Conservation (phyloP, 2,329 filamentous ascomycete species). For the Phialophora macrospora region DNA sequence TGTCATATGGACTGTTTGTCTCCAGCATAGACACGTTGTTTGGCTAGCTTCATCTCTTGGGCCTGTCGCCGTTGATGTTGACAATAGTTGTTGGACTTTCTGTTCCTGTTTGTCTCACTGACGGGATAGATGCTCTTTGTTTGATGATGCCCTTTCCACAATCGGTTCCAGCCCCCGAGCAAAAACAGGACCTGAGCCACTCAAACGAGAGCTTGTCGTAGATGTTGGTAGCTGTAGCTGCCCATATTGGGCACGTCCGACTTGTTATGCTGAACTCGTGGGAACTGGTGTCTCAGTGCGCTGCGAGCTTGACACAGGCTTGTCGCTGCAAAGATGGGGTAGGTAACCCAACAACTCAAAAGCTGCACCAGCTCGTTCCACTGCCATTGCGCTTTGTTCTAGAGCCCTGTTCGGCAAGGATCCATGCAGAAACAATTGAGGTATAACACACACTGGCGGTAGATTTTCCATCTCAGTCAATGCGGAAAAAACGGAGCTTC, state of each 20-base stretch:
- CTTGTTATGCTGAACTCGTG: not conserved
- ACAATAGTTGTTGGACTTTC: not conserved
- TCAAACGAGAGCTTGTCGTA: not conserved
- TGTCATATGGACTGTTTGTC: not conserved
- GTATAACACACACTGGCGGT: not conserved
- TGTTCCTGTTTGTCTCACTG: slow-evolving; percentile 12
- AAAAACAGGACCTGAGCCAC: not conserved
- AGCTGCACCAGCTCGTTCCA: not conserved
- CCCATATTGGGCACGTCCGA: not conserved
- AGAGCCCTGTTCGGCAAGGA: not conserved
- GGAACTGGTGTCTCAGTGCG: not conserved
- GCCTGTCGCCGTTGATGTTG: not conserved
- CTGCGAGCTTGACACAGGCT: not conserved
- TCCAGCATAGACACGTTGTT: not conserved
- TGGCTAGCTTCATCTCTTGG: not conserved
- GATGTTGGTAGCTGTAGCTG: not conserved
- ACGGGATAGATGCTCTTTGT: slow-evolving; percentile 7
- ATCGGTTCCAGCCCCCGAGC: not conserved
- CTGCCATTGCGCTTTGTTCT: not conserved
- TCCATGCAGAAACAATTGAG: not conserved
- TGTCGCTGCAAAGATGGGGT: not conserved
- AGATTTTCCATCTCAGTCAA: not conserved
- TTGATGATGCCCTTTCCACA: not conserved
- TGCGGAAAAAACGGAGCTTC: not conserved
- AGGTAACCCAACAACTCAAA: not conserved